A percentile compares a stretch with the other conserved stretches of the same genome.
Conservation (phyloP, 495 filamentous ascomycete genomes). For the Xanthoparmelia taractica region DNA sequence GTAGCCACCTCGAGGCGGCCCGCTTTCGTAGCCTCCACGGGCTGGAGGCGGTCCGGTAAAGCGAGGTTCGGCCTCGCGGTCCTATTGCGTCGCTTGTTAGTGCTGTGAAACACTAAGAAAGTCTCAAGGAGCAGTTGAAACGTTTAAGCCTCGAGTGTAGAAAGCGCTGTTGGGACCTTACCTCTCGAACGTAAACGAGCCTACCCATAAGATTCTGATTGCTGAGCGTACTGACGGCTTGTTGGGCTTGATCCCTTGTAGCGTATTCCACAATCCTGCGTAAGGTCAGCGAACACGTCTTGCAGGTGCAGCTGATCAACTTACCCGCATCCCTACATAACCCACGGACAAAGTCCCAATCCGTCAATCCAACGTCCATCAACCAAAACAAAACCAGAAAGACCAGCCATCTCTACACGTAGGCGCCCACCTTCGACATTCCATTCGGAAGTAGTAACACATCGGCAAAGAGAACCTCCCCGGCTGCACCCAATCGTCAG, state of each 20-base stretch:
- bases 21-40: constrained; percentile 54
- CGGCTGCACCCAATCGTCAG: constrained; percentile 56
- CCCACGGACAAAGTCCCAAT: constrained; percentile 84
- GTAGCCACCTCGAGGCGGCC: constrained; percentile 37
- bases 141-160: neutral
- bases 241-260: constrained; percentile 96
- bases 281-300: constrained; percentile 12
- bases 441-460: constrained; percentile 99
- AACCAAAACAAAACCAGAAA: constrained; percentile 64
- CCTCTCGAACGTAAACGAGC: constrained; percentile 97
- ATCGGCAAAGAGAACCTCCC: constrained; percentile 99
- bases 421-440: constrained; percentile 99
- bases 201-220: constrained; percentile 98
- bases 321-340: constrained; percentile 99
- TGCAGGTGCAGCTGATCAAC: constrained; percentile 31
- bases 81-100: constrained; percentile 40
- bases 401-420: constrained; percentile 81
- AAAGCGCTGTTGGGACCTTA: constrained; percentile 37
- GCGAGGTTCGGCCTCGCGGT: constrained; percentile 92
- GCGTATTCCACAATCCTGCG: constrained; percentile 99
- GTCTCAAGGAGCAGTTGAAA: neutral
- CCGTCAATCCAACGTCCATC: constrained; percentile 99
- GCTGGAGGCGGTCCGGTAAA: constrained; percentile 69
- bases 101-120: neutral
- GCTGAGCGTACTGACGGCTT: constrained; percentile 94